Percentiles rank a stretch among this genome's conserved stretches.
Conservation (phyloP, 1,139 yeast species). For the Geotrichum phurueaensis region DNA sequence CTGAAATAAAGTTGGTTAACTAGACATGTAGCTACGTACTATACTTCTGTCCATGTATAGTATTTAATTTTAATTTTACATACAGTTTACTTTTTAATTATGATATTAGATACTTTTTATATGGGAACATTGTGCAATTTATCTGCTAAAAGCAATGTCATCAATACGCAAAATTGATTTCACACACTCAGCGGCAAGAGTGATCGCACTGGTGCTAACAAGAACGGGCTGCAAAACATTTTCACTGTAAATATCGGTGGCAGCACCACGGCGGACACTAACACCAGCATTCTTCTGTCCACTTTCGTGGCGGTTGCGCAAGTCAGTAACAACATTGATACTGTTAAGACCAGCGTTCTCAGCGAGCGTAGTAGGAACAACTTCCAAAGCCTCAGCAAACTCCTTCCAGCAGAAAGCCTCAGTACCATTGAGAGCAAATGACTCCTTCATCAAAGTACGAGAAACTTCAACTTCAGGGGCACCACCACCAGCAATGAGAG, state of each 20-base stretch:
- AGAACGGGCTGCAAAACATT: slow-evolving; percentile 94
- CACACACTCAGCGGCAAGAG: slow-evolving; percentile 93
- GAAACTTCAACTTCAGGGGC: slow-evolving; percentile 97
- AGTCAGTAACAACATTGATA: slow-evolving; percentile 88
- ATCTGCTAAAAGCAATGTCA: slow-evolving; percentile 82
- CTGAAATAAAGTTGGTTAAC: slow-evolving; percentile 22
- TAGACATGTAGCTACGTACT: not conserved
- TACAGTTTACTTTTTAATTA: not conserved
- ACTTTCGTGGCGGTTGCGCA: slow-evolving; percentile 83
- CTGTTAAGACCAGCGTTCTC: slow-evolving; percentile 97
- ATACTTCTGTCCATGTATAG: not conserved
- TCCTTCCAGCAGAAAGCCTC: slow-evolving; percentile 94
- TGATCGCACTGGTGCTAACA: slow-evolving; percentile 88
- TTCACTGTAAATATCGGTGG: slow-evolving; percentile 86
- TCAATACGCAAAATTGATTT: slow-evolving; percentile 93
- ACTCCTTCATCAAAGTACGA: slow-evolving; percentile 69
- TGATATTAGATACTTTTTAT: not conserved
- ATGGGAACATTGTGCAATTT: slow-evolving; percentile 19
- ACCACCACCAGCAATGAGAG: slow-evolving; percentile 97
- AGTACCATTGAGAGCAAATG: slow-evolving; percentile 75
- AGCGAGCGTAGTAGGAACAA: slow-evolving; percentile 93
- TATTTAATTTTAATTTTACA: not conserved
- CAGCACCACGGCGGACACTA: slow-evolving; percentile 88
- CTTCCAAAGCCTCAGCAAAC: slow-evolving; percentile 92
- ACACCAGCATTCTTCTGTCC: slow-evolving; percentile 96